These are phyloP conservation scores for Pterula multifida DNA, from an alignment of 1,284 basidiomycete genomes.

Conservation along the genomic window DNA sequence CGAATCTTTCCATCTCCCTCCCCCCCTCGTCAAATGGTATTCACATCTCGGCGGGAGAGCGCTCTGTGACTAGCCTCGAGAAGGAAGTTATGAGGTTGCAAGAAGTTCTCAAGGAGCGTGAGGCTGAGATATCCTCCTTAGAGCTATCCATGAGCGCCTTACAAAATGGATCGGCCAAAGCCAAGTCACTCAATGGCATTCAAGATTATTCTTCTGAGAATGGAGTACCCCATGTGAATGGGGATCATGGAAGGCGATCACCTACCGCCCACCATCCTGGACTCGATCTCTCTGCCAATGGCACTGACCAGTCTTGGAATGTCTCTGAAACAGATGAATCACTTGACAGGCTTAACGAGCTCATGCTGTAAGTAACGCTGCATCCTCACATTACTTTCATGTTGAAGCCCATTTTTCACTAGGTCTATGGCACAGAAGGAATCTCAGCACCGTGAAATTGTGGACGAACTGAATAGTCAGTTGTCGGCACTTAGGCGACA, in stretches of 20 bases:
- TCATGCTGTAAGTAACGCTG: constrained; percentile 60
- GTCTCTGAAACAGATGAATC: constrained; percentile 52
- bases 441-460: constrained; percentile 66
- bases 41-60: constrained; percentile 34
- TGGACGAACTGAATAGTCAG: constrained; percentile 59
- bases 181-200: neutral
- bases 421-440: constrained; percentile 95
- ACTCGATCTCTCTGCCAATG: neutral
- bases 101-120: constrained; percentile 78
- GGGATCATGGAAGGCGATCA: neutral
- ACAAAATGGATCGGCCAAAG: neutral
- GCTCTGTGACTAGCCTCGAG: constrained; percentile 76
- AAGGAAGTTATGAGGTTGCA: constrained; percentile 88
- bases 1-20: constrained; percentile 51
- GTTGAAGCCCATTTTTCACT: constrained; percentile 7
- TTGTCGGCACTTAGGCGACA: constrained; percentile 61
- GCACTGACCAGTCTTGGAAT: constrained; percentile 13
- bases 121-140: constrained; percentile 71
- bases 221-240: neutral
- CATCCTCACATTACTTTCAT: constrained; percentile 4
- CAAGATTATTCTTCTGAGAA: neutral
- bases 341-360: constrained; percentile 67
- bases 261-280: neutral
- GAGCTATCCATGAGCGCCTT: neutral
- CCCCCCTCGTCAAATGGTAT: constrained; percentile 24